Evolutionary conservation across 371 early-diverging fungal species (phyloP).

Genomic region (Phascolomyces articulosus): DNA sequence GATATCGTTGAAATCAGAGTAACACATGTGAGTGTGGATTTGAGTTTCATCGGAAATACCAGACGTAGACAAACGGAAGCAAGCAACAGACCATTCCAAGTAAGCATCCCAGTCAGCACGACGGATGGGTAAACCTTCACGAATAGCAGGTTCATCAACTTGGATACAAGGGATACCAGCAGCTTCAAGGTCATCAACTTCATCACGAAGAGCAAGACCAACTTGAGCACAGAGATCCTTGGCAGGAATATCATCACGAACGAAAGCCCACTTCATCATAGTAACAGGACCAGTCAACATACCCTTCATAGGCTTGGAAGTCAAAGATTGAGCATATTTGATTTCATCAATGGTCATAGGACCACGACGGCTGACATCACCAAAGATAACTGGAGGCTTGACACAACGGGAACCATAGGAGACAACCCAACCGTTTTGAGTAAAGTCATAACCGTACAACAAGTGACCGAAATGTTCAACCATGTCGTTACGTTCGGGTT

Average conservation of each 20-base stretch:
- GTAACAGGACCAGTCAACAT: slow-evolving; percentile 96
- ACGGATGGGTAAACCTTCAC: slow-evolving; percentile 97
- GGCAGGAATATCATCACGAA: slow-evolving; percentile 94
- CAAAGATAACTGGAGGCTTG: slow-evolving; percentile 90
- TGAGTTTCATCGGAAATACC: slow-evolving; percentile 90
- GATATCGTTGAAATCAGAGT: slow-evolving; percentile 98
- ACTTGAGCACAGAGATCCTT: slow-evolving; percentile 85
- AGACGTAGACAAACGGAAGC: slow-evolving; percentile 90
- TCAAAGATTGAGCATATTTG: slow-evolving; percentile 87
- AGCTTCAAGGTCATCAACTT: slow-evolving; percentile 90
- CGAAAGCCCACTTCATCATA: slow-evolving; percentile 96
- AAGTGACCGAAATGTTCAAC: slow-evolving; percentile 91
- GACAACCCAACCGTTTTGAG: slow-evolving; percentile 96
- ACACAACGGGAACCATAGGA: slow-evolving; percentile 96
- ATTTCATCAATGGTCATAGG: slow-evolving; percentile 91
- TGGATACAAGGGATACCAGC: slow-evolving; percentile 95
- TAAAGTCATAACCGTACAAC: slow-evolving; percentile 90
- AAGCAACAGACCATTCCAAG: slow-evolving; percentile 93
- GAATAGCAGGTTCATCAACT: slow-evolving; percentile 98
- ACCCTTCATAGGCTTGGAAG: slow-evolving; percentile 93
- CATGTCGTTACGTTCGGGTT: slow-evolving; percentile 97
- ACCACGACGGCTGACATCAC: slow-evolving; percentile 89
- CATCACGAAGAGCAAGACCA: slow-evolving; percentile 95
- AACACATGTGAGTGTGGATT: slow-evolving; percentile 98
- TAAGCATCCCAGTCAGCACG: slow-evolving; percentile 86